A percentile compares a stretch with the other conserved stretches of the same genome.
Evolutionary conservation across 1,139 yeast genomes (phyloP).

Genomic region (Sugiyamaella neomexicana): DNA sequence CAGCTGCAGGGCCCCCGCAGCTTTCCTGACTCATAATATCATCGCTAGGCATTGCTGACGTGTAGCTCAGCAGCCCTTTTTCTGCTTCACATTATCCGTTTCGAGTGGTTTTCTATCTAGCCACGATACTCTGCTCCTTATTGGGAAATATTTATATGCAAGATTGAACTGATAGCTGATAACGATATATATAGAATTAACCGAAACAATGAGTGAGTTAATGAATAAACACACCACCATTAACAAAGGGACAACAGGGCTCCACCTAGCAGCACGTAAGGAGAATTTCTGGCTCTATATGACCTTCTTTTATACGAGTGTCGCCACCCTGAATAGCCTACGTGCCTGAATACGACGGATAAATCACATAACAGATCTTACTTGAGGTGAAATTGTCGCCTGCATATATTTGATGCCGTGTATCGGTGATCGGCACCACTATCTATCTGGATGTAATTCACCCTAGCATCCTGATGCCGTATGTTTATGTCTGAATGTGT

Average conservation of each 20-base stretch:
- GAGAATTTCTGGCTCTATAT: too few relatives aligned
- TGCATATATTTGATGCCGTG: conserved; percentile 1
- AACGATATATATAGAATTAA: neutral
- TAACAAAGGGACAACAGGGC: too few relatives aligned
- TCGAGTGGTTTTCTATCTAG: neutral
- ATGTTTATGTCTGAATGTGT: neutral
- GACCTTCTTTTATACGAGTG: neutral
- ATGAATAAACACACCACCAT: too few relatives aligned
- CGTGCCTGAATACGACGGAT: neutral
- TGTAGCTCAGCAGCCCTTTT: neutral
- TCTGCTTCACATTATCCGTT: neutral
- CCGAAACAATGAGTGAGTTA: too few relatives aligned
- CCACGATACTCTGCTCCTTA: neutral
- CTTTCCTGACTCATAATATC: neutral
- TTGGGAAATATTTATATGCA: neutral
- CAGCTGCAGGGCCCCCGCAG: too few relatives aligned
- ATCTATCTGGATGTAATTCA: neutral
- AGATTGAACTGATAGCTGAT: neutral
- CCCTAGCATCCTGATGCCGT: neutral
- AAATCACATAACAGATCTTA: neutral
- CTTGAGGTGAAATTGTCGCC: neutral
- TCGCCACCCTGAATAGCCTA: neutral
- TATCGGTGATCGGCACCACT: neutral
- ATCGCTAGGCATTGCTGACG: neutral
- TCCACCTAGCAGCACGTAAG: too few relatives aligned